Evolutionary conservation across 169 alveolate species (phyloP), one percentile per base, ranked within the genome.

Genomic region (Eimeria falciformis): DNA sequence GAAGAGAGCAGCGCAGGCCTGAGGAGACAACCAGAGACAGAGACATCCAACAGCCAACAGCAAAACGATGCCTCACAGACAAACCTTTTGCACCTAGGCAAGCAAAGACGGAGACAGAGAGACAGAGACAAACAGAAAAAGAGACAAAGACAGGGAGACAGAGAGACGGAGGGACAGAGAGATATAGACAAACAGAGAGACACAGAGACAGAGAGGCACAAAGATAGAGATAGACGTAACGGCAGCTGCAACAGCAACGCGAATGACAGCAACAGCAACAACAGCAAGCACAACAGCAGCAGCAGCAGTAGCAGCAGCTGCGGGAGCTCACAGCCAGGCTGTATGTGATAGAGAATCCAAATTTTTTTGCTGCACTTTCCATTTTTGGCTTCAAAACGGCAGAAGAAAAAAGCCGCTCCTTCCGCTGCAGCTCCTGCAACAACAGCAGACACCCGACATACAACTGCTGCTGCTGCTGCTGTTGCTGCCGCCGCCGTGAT

Each of bases 371-470:
- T 50, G 78, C 90, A n/a, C 43, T 23, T 23, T 82, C 90, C 75
- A 82, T 58, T 17, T 33, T 45, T 1, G 75, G 90, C 78, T 82
- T 82, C 43, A 82, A 43, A 14, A 58, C 78, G 0, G 78, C 40
- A 23, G 90, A 27, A 3, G 90, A 82, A n/a, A 82, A 66, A n/a
- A 37, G 90, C 18, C 90, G 78, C 40, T 58, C 90, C 33, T 58
- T 66, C 50, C 78, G 53, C 78, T 82, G 90, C 55, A 82, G 58
- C 25, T 82, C 90, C 90, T 82, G 90, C 27, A n/a, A 27, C 40
- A 68, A 14, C 40, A 68, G 46, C 40, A 27, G 79, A 5, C 43
- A 58, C 9, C 9, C 71, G 21, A 58, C 18, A 50, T 14, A 9
- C 71, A 5, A 9, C 71, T 58, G 71, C 71, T 9, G 18, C 27